These are phyloP conservation scores for Bryoglossum gracile DNA, from an alignment of 495 filamentous ascomycete species.

Conservation along the genomic window DNA sequence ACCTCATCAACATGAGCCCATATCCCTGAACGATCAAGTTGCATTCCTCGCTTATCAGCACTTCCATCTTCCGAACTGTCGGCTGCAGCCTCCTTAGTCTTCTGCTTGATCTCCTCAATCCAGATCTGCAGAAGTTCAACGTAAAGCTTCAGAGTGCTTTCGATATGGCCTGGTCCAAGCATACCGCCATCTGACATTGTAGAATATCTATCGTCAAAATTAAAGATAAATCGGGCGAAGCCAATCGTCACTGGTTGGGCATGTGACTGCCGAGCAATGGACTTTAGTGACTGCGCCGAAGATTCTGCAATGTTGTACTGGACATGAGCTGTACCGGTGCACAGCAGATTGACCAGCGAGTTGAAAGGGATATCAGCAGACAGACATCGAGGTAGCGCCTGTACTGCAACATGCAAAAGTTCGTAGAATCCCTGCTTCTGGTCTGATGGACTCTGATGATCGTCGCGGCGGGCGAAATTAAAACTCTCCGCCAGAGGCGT, in stretches of 20 bases:
- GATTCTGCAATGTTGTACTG: conserved; percentile 87
- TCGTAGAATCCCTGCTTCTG: conserved; percentile 95
- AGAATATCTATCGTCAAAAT: conserved; percentile 91
- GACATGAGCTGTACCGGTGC: conserved; percentile 93
- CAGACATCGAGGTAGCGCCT: conserved; percentile 87
- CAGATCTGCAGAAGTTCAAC: conserved; percentile 91
- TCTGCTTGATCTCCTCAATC: conserved; percentile 91
- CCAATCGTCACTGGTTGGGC: conserved; percentile 95
- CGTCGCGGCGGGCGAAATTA: conserved; percentile 76
- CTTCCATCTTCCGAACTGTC: conserved; percentile 54
- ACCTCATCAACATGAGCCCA: conserved; percentile 93
- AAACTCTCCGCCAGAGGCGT: conserved; percentile 93
- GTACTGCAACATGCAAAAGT: conserved; percentile 88
- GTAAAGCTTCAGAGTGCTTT: conserved; percentile 86
- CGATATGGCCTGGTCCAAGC: conserved; percentile 90
- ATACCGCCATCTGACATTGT: conserved; percentile 98
- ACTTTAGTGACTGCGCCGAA: conserved; percentile 86
- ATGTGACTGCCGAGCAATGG: conserved; percentile 87
- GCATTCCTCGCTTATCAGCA: conserved; percentile 53
- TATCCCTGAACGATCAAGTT: conserved; percentile 78
- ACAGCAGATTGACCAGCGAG: conserved; percentile 88
- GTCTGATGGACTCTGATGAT: conserved; percentile 64
- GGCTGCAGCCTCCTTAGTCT: conserved; percentile 63
- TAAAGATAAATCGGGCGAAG: conserved; percentile 95
- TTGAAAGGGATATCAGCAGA: conserved; percentile 89